These are phyloP conservation scores for Favolaschia claudopus DNA, from an alignment of 768 basidiomycete species.

Conservation along the genomic window DNA sequence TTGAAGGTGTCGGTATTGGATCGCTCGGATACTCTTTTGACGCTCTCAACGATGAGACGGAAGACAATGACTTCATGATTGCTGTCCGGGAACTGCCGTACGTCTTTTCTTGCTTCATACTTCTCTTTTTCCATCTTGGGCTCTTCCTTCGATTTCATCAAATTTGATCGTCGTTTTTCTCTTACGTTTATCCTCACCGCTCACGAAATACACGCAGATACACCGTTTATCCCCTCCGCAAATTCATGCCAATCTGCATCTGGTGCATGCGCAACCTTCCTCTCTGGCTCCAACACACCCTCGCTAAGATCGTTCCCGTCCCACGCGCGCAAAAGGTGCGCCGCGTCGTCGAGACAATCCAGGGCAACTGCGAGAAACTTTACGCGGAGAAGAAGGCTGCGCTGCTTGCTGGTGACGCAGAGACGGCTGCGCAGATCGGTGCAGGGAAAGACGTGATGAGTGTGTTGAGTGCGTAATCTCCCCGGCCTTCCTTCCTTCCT, in stretches of 20 bases:
- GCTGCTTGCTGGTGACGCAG: neutral
- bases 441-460: slow-evolving; percentile 5
- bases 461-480: slow-evolving; percentile 4
- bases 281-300: slow-evolving; percentile 4
- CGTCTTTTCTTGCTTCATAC: neutral
- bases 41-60: slow-evolving; percentile 3
- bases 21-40: slow-evolving; percentile 4
- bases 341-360: slow-evolving; percentile 7
- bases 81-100: slow-evolving; percentile 8
- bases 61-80: slow-evolving; percentile 8
- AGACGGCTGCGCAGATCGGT: slow-evolving; percentile 1
- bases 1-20: slow-evolving; percentile 6
- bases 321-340: slow-evolving; percentile 9
- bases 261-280: slow-evolving; percentile 11
- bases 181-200: too few species aligned
- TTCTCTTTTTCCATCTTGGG: neutral
- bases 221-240: slow-evolving; percentile 12
- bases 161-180: too few species aligned
- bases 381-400: slow-evolving; percentile 5
- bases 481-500: too few species aligned
- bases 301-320: neutral
- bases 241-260: slow-evolving; percentile 12
- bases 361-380: neutral
- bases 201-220: too few species aligned
- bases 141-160: too few species aligned